phyloP scores from a whole-genome alignment of 345 rosid genomes.

The Citrus australasica region DNA sequence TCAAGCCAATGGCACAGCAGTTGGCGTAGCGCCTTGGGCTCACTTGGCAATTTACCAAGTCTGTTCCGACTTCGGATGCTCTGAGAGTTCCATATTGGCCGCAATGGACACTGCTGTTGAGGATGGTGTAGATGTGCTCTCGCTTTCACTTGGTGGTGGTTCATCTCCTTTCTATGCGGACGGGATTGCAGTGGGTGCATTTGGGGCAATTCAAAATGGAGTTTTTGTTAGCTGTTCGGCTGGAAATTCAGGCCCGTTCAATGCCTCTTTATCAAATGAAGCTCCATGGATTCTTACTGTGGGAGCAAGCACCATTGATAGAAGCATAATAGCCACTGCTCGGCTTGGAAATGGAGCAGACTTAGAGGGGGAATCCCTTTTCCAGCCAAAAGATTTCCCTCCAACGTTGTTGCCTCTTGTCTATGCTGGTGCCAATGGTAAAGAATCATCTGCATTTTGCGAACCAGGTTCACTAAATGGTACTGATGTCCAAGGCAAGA shows the following conservation, averaged over 20 bases:
- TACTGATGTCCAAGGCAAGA: constrained; percentile 32
- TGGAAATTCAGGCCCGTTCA: constrained; percentile 40
- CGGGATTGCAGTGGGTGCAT: constrained; percentile 36
- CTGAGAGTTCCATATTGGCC: constrained; percentile 38
- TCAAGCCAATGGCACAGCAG: constrained; percentile 50
- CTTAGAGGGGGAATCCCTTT: constrained; percentile 48
- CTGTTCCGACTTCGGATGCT: constrained; percentile 28
- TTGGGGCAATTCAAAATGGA: constrained; percentile 42
- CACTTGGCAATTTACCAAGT: constrained; percentile 53
- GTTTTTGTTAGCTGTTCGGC: constrained; percentile 57
- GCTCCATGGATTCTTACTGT: constrained; percentile 67
- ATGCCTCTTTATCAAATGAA: constrained; percentile 35
- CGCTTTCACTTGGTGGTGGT: constrained; percentile 44
- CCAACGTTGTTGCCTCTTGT: constrained; percentile 34
- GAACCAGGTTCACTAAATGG: constrained; percentile 22
- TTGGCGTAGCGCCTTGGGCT: constrained; percentile 49
- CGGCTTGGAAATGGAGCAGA: constrained; percentile 38
- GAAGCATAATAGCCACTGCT: constrained; percentile 41
- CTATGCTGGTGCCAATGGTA: constrained; percentile 33
- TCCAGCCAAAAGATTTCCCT: constrained; percentile 35
- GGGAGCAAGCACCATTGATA: constrained; percentile 56
- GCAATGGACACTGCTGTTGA: constrained; percentile 49
- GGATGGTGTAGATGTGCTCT: constrained; percentile 57
- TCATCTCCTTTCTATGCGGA: constrained; percentile 36
- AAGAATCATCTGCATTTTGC: constrained; percentile 23